phyloP scores from a whole-genome alignment of 768 basidiomycete genomes.

The Lyophyllum shimeji region DNA sequence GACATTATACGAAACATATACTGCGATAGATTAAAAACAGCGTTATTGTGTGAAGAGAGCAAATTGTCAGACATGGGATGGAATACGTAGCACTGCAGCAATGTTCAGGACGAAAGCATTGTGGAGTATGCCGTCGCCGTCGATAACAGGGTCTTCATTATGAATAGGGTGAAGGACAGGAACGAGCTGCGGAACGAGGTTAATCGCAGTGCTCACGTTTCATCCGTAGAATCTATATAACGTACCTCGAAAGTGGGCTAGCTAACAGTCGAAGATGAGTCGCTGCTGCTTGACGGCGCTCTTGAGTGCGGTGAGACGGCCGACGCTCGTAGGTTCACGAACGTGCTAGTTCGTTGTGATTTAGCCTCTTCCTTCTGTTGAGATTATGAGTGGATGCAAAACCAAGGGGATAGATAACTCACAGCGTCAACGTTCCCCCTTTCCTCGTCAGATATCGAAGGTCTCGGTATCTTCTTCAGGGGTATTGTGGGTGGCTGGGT shows the following conservation, averaged over 20 bases:
- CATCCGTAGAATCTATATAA: not conserved
- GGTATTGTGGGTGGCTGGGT: constrained; percentile 21
- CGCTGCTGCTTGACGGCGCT: not conserved
- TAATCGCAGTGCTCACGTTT: not conserved
- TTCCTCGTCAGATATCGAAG: not conserved
- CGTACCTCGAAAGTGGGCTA: not conserved
- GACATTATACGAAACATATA: too few species aligned
- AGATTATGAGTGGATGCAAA: not conserved
- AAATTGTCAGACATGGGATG: not conserved
- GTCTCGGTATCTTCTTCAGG: constrained; percentile 20
- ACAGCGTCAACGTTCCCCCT: constrained; percentile 5
- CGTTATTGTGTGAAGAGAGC: too few species aligned
- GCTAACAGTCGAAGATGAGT: not conserved
- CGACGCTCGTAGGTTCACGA: not conserved
- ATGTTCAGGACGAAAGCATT: not conserved
- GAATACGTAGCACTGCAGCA: not conserved
- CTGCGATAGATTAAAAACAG: too few species aligned
- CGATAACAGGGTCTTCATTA: not conserved
- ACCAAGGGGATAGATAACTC: not conserved
- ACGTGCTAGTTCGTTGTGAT: not conserved
- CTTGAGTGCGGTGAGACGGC: not conserved
- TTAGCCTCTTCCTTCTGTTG: not conserved
- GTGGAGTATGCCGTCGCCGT: not conserved
- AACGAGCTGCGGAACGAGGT: not conserved
- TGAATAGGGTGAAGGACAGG: not conserved